Evolutionary conservation across 2,329 filamentous ascomycete genomes (phyloP), one percentile per base, ranked within the genome.

Genomic region (Penicillium occitanis): DNA sequence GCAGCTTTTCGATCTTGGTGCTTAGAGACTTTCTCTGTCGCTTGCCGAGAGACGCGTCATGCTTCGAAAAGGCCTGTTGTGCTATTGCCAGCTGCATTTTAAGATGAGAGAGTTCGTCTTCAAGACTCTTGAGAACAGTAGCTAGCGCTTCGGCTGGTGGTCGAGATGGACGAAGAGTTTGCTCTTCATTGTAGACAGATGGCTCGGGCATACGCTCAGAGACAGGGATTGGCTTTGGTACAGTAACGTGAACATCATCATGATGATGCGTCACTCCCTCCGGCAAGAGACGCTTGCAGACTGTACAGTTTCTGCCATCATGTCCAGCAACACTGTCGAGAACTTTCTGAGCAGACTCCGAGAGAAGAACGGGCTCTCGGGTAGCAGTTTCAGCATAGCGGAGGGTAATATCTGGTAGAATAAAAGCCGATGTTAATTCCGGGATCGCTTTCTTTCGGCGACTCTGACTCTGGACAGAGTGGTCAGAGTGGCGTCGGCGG

Each of bases 81-180:
- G 87, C 84, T 40, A 83, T 77, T 0, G 85, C 81, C n/a, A 93
- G 84, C 71, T 90, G 85, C 70, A 90, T 83, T 77, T 91, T 90
- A 63, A 96, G 79, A 74, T 96, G 91, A 13, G 85, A 84, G 53
- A 93, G 85, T 76, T 97, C 93, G 74, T 96, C 92, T 70, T 91
- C 84, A 3, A 96, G 81, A 7, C 88, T 86, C 78, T 96, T 95
- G 75, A 96, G 89, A 25, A 96, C 91, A n/a, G 89, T 87, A 7
- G 91, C 90, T 28, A 97, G 86, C 10, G 92, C 92, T 51, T 89
- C 79, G 4, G 86, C 87, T 0, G 92, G 92, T 1, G 87, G 81
- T 73, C 91, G 89, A 0, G 89, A 84, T 5, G 82, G 87, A 0
- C 87, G 85, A 57, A 88, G 74, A 0, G 87, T 89, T 0, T 84